Percentiles rank a stretch among this genome's conserved stretches.
phyloP scores from a whole-genome alignment of 805 yeast genomes.

The Wickerhamiella shivajii region DNA sequence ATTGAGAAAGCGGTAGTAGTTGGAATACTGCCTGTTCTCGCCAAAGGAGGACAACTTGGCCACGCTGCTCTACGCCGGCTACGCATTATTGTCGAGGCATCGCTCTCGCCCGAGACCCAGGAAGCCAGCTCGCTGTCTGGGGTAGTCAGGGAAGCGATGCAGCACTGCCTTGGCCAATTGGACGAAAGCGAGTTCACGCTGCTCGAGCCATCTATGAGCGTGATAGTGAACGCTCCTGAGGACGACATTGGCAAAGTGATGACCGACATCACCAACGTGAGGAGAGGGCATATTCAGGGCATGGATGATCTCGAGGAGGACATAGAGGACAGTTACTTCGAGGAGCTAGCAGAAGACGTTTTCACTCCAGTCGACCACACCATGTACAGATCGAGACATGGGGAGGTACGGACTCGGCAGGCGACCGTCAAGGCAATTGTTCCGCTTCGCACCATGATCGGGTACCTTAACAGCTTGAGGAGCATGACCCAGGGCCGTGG shows the following conservation, averaged over 20 bases:
- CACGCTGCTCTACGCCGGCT: constrained; percentile 46
- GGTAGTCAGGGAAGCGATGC: constrained; percentile 33
- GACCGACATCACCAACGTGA: constrained; percentile 65
- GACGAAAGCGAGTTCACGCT: constrained; percentile 31
- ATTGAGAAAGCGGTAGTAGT: constrained; percentile 19
- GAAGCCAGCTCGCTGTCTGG: constrained; percentile 30
- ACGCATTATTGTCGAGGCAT: constrained; percentile 41
- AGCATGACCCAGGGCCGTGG: constrained; percentile 86
- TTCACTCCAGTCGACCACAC: constrained; percentile 29
- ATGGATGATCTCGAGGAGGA: constrained; percentile 45
- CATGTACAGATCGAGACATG: constrained; percentile 30
- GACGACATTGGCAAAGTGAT: constrained; percentile 62
- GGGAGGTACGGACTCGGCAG: constrained; percentile 15
- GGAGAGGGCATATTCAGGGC: constrained; percentile 60
- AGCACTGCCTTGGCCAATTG: constrained; percentile 25
- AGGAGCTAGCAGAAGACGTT: constrained; percentile 36
- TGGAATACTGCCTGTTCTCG: constrained; percentile 29
- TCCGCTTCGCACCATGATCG: constrained; percentile 81
- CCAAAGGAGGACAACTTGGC: constrained; percentile 30
- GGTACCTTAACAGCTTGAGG: constrained; percentile 63
- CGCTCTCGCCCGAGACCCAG: constrained; percentile 37
- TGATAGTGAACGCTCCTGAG: constrained; percentile 49
- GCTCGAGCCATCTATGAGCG: constrained; percentile 80
- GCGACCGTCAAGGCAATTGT: constrained; percentile 54
- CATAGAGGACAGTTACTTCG: constrained; percentile 12